phyloP scores from a whole-genome alignment of 805 yeast genomes.

The Myxozyma sirexii region DNA sequence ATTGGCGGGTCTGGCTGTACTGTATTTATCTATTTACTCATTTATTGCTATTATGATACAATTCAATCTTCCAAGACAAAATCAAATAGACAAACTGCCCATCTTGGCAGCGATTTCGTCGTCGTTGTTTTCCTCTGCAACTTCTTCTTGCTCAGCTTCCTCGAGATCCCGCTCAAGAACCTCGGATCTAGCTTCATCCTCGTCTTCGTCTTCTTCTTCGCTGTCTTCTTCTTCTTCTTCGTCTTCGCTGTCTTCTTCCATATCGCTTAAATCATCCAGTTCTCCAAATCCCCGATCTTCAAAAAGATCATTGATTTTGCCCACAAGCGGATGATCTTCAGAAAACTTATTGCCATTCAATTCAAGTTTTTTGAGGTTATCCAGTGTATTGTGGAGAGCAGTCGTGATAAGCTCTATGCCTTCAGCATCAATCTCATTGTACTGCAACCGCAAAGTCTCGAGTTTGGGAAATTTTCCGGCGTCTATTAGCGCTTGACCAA shows the following conservation, averaged over 20 bases:
- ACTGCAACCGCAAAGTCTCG: constrained; percentile 72
- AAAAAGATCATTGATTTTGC: constrained; percentile 61
- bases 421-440: constrained; percentile 76
- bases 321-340: constrained; percentile 78
- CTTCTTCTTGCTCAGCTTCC: constrained; percentile 47
- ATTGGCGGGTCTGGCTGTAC: too few relatives aligned
- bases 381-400: constrained; percentile 57
- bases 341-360: constrained; percentile 91
- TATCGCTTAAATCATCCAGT: constrained; percentile 89
- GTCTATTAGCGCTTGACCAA: constrained; percentile 45
- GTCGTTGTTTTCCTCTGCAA: constrained; percentile 41
- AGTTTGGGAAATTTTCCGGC: constrained; percentile 47
- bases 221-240: constrained; percentile 63
- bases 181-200: constrained; percentile 53
- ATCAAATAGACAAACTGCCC: constrained; percentile 54
- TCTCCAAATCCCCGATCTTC: constrained; percentile 77
- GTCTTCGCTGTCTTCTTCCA: constrained; percentile 68
- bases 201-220: constrained; percentile 39
- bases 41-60: background rate
- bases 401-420: constrained; percentile 62
- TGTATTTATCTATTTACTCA: background rate
- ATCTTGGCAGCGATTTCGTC: constrained; percentile 53
- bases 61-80: background rate
- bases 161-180: constrained; percentile 49
- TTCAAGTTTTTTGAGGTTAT: constrained; percentile 67